Conservation (phyloP, 768 basidiomycete species). For the Austroboletus festivus region DNA sequence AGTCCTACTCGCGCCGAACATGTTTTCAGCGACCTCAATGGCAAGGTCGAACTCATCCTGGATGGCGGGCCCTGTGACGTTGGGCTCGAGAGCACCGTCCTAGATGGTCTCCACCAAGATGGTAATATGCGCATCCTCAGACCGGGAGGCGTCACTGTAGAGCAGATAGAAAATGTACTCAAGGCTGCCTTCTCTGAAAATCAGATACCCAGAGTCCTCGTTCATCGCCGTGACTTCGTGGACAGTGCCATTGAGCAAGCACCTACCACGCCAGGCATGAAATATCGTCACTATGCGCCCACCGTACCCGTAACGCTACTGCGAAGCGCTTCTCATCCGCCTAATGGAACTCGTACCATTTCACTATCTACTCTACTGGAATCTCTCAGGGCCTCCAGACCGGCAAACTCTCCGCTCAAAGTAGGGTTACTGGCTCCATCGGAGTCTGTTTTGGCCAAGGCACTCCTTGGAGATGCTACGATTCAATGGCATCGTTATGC, state of each 20-base stretch:
- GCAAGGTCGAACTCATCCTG: slow-evolving; percentile 72
- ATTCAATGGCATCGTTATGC: slow-evolving; percentile 57
- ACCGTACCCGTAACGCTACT: slow-evolving; percentile 80
- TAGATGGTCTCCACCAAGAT: slow-evolving; percentile 78
- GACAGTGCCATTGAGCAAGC: slow-evolving; percentile 67
- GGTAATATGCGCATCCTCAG: slow-evolving; percentile 79
- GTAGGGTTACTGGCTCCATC: slow-evolving; percentile 69
- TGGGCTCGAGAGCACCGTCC: slow-evolving; percentile 93
- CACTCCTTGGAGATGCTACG: slow-evolving; percentile 29
- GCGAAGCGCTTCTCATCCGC: slow-evolving; percentile 46
- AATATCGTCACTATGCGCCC: slow-evolving; percentile 96
- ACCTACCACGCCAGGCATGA: slow-evolving; percentile 98
- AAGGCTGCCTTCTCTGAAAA: slow-evolving; percentile 37
- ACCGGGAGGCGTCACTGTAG: slow-evolving; percentile 90
- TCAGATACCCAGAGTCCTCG: slow-evolving; percentile 59
- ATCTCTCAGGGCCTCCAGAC: slow-evolving; percentile 36
- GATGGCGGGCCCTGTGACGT: slow-evolving; percentile 92
- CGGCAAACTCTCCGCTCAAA: slow-evolving; percentile 27
- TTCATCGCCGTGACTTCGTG: slow-evolving; percentile 74
- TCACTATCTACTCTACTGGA: slow-evolving; percentile 38
- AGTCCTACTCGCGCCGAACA: slow-evolving; percentile 90
- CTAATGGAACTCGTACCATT: slow-evolving; percentile 31
- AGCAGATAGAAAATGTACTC: slow-evolving; percentile 71
- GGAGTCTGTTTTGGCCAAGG: slow-evolving; percentile 44
- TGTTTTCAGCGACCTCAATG: slow-evolving; percentile 73